Evolutionary conservation across 2,329 filamentous ascomycete genomes (phyloP), one percentile per base, ranked within the genome.

Genomic region (Aspergillus terreus): DNA sequence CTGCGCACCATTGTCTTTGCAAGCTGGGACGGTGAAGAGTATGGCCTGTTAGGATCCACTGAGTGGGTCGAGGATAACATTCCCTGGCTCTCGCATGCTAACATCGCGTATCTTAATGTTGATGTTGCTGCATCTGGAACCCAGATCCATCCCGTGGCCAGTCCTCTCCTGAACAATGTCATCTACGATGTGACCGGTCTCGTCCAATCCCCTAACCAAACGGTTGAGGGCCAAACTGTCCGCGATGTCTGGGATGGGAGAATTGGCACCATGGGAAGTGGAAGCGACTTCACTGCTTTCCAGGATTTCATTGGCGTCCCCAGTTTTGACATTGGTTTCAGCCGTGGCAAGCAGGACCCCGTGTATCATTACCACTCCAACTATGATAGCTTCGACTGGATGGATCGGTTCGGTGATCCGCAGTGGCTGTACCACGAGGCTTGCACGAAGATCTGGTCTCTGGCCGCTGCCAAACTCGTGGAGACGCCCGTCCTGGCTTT

Each of bases 61-160:
- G 92, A 96, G 66, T 96, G 91, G 90, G 90, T 96, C 0, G 91
- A 96, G 66, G 90, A 96, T 59, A 90, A 89, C 62, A 72, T 95
- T 0, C 86, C 88, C 0, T 95, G 90, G 90, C 80, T 96, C 11
- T 78, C 80, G 2, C 78, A 78, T 4, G 79, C 87, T 38, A 87
- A 85, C 51, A 81, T 96, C 14, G 90, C 90, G 9, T 95, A 95
- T 64, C 71, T 96, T 56, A 95, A 96, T 68, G 83, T 95, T 50
- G 92, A 96, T 61, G 84, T 90, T 5, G 88, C 86, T 27, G 80
- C 86, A 3, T 67, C 76, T 4, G 88, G 90, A 0, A 80, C 82
- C 0, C 51, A 76, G n/a, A 90, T 94, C 63, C 61, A 63, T 2
- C 80, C 83, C 14, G 75, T 81, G 0, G 88, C 88, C 0, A 88